Base-by-base conservation (phyloP, 805 yeast genomes). In the Jamesozyma gamospora region DNA sequence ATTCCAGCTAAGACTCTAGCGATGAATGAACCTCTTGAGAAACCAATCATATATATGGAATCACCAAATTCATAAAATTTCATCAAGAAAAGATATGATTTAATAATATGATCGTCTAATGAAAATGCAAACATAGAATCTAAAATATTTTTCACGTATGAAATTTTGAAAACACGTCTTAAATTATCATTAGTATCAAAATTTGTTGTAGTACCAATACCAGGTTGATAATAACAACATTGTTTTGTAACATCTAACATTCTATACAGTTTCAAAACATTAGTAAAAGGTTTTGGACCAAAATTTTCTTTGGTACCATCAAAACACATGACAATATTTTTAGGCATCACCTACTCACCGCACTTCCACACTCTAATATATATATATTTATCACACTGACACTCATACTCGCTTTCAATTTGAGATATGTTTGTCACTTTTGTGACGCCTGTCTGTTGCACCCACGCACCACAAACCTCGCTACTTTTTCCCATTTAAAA, bases 171-270 rank as follows among this genome's bases (percentile, higher is more conserved):
- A 27, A 36, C 35, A 36, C 56, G 41, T 42, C 53, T 44, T 17
- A 41, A 15, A 34, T 50, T 48, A 24, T 45, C 46, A 11, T 52
- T 53, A 1, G 52, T 39, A 32, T 70, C 72, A 10, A 70, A 64
- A 14, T 63, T 56, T 44, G 75, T 69, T 3, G 66, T 59, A 10
- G 72, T 69, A 1, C 86, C 85, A 19, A 79, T 69, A 0, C 85
- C 85, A 1, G 84, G 80, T 49, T 78, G 83, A 49, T 78, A 78
- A 49, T 77, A 77, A 49, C 82, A 77, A 29, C 72, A 45, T 47
- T 77, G 82, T 6, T 45, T 37, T 33, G 65, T 66, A 41, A 70
- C 73, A 12, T 72, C 75, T 27, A 77, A 50, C 58, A 77, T 58
- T 32, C 71, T 62, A 52, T 69, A 78, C 12, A 77, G 43, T 47